Percentiles rank a stretch among this genome's conserved stretches.
phyloP scores from a whole-genome alignment of 495 filamentous ascomycete species.

The Lasiosphaeria miniovina region DNA sequence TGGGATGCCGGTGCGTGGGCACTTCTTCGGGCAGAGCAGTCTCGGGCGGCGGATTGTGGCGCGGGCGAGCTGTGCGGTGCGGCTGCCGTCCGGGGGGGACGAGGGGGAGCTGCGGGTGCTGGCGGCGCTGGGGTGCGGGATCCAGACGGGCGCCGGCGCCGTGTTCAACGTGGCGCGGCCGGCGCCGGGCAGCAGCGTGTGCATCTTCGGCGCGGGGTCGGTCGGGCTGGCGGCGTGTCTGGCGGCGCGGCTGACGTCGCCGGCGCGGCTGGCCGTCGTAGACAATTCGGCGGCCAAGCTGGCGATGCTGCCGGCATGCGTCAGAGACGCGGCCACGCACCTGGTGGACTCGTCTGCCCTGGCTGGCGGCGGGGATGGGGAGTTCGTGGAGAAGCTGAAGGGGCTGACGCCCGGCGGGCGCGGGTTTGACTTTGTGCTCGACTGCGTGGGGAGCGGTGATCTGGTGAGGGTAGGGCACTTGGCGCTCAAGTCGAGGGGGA shows the following conservation, averaged over 20 bases:
- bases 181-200: constrained; percentile 4
- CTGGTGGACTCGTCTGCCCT: constrained; percentile 5
- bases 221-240: constrained; percentile 16
- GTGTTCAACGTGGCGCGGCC: constrained; percentile 14
- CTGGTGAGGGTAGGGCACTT: constrained; percentile 13
- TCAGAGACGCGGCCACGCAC: constrained; percentile 2
- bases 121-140: constrained; percentile 16
- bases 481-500: constrained; percentile 12
- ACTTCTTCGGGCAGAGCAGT: constrained; percentile 18
- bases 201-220: constrained; percentile 16
- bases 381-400: constrained; percentile 14
- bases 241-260: constrained; percentile 11
- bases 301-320: constrained; percentile 8
- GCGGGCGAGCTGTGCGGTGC: constrained; percentile 12
- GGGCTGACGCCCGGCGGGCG: constrained; percentile 5
- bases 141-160: constrained; percentile 16
- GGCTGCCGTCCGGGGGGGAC: constrained; percentile 1
- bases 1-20: background rate
- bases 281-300: constrained; percentile 14
- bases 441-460: constrained; percentile 16
- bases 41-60: constrained; percentile 13
- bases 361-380: background rate
- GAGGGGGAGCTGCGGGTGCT: constrained; percentile 10
- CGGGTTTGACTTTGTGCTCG: constrained; percentile 16
- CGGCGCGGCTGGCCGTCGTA: constrained; percentile 14